Base-by-base conservation (phyloP, 176 grass and related monocot genomes). In the Thalia dealbata region DNA sequence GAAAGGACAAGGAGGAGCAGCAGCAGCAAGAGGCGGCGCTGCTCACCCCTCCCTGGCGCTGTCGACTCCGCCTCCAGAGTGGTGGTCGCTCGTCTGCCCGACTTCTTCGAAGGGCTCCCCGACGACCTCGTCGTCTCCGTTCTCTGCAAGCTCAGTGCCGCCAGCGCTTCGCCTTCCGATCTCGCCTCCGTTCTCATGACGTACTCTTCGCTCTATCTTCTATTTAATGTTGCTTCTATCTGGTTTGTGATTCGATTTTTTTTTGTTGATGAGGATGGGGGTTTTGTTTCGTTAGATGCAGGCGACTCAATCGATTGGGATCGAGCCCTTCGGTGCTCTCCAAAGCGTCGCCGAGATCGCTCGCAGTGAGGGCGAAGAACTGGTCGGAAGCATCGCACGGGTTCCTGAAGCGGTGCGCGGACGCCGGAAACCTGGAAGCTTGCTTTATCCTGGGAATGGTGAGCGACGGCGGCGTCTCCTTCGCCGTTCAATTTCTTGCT, bases 361-460 rank as follows among this genome's bases (percentile, higher is more conserved):
- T 90, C 10, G 54, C 78, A 0, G 79, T 87, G 24, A 61, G 73
- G 0, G 77, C 82, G 0, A 59, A 63, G 5, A 76, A 58, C 0
- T 95, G 87, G 87, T 87, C 91, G 23, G 73, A 89, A 14, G 32
- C 61, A 2, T 60, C 91, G 26, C 79, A 90, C 68, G 13, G 35
- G 42, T 90, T 90, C 77, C 62, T 95, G 61, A 50, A 60, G 64
- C 74, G 77, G 24, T 89, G 91, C 67, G 81, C 81, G 15, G 82
- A 80, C 52, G 76, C 84, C 18, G 91, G 91, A 46, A 89, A 84
- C 75, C 25, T 81, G 62, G 84, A 95, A 76, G 81, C 91, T 50
- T 85, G 79, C 70, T 95, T 87, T 72, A 58, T 85, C 63, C 91
- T 95, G 32, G 91, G 91, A 64, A 95, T 95, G 91, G 91, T 95